phyloP scores from a whole-genome alignment of 2,329 filamentous ascomycete species.

The Claviceps spartinae region DNA sequence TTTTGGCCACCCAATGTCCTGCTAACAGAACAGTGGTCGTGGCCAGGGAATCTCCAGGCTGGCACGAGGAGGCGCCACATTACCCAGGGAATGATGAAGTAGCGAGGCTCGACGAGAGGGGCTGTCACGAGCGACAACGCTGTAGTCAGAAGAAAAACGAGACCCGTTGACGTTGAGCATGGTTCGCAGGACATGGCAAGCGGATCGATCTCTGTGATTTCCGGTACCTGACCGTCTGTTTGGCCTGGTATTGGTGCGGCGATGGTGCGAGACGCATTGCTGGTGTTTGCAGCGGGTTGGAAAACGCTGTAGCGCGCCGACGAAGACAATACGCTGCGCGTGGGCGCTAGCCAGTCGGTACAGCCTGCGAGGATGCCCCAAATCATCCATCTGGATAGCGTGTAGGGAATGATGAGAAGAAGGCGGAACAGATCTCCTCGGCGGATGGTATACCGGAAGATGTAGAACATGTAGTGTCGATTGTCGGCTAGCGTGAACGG shows the following conservation, averaged over 20 bases:
- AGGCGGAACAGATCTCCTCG: conserved; percentile 52
- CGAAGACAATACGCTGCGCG: conserved; percentile 2
- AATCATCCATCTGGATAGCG: conserved; percentile 52
- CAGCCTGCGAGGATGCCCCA: conserved; percentile 47
- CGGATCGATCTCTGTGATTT: conserved; percentile 14
- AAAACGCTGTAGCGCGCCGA: neutral
- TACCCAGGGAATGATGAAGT: conserved; percentile 92
- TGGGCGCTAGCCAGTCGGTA: conserved; percentile 10
- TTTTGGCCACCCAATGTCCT: neutral
- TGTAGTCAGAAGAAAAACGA: conserved; percentile 54
- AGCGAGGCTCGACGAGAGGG: conserved; percentile 85
- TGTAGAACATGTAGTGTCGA: conserved; percentile 92
- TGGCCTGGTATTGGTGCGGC: neutral
- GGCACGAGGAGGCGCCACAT: conserved; percentile 79
- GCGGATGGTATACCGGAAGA: conserved; percentile 74
- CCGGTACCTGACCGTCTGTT: conserved; percentile 1
- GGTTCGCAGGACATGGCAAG: conserved; percentile 16
- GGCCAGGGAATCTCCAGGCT: conserved; percentile 21
- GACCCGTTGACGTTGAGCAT: conserved; percentile 34
- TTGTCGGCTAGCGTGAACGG: conserved; percentile 96
- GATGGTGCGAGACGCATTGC: conserved; percentile 15
- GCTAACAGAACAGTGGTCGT: conserved; percentile 8
- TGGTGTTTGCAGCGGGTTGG: conserved; percentile 12
- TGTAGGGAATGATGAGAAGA: conserved; percentile 55
- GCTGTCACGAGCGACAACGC: conserved; percentile 71